These are phyloP conservation scores for Blepharisma japonicum DNA, from an alignment of 73 alveolate species.

Conservation along the genomic window DNA sequence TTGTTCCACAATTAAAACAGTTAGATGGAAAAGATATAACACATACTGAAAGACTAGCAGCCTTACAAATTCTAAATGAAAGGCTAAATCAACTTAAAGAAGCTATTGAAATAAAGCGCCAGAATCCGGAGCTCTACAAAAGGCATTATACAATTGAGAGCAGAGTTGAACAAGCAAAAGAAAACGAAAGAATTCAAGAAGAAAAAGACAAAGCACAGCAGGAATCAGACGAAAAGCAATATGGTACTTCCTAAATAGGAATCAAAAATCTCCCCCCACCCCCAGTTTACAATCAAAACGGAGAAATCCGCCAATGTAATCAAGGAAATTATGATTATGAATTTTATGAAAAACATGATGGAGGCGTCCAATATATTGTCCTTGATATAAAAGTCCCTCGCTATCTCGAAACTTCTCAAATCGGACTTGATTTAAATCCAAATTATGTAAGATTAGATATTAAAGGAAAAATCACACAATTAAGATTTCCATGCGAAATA, in stretches of 20 bases:
- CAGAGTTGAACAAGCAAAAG: slow-evolving; percentile 49
- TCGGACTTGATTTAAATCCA: slow-evolving; percentile 95
- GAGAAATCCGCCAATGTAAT: slow-evolving; percentile 90
- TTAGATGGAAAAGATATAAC: slow-evolving; percentile 91
- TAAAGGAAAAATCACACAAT: slow-evolving; percentile 85
- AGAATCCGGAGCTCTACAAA: slow-evolving; percentile 45
- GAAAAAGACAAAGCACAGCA: slow-evolving; percentile 43
- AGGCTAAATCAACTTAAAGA: slow-evolving; percentile 46
- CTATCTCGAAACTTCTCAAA: slow-evolving; percentile 88
- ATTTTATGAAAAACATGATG: slow-evolving; percentile 68
- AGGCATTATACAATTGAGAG: slow-evolving; percentile 47
- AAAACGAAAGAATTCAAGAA: slow-evolving; percentile 29
- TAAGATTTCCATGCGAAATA: slow-evolving; percentile 79
- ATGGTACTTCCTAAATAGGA: slow-evolving; percentile 27
- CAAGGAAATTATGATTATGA: slow-evolving; percentile 86
- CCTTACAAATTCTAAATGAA: slow-evolving; percentile 40
- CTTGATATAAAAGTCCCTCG: slow-evolving; percentile 81
- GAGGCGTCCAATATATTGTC: slow-evolving; percentile 51
- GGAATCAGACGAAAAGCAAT: slow-evolving; percentile 22
- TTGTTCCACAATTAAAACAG: slow-evolving; percentile 67
- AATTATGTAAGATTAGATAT: slow-evolving; percentile 88
- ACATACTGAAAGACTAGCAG: slow-evolving; percentile 85
- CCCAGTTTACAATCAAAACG: slow-evolving; percentile 71
- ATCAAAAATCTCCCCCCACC: slow-evolving; percentile 49
- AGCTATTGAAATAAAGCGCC: slow-evolving; percentile 37